Evolutionary conservation across 225 moss, liverwort and hornwort species (phyloP), one percentile per base, ranked within the genome.

Genomic region (Pleurozium schreberi): DNA sequence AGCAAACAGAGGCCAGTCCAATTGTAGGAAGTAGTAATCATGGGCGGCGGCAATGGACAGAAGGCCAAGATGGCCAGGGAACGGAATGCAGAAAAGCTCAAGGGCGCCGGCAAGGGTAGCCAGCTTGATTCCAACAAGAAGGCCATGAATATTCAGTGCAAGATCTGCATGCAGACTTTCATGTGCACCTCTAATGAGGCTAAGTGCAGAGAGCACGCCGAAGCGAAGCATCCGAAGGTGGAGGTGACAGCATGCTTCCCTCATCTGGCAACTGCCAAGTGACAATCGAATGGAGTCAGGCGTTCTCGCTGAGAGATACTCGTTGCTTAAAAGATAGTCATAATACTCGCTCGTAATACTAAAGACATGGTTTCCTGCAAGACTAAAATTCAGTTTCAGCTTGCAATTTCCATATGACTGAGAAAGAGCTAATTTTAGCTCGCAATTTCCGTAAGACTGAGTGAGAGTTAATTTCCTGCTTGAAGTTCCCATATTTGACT

Each of bases 51-150:
- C 71, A 99, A 99, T 90, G 99, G 96, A 84, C 99, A 99, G 92
- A 99, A 99, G 90, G 96, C 99, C 91, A 99, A 97, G 91, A 99
- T 96, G 96, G 99, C 99, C 53, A 95, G 99, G 70, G 99, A 99
- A 92, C 96, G 97, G 86, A 99, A 99, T 66, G 99, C 97, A 34
- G 99, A 96, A 74, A 99, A 97, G 93, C 82, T 94, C 73, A 96
- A 91, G 92, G 91, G 91, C 77, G 92, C 85, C 81, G 94, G 86
- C 93, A 99, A 95, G 89, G 73, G 97, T 59, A 99, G 99, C 89
- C 99, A 99, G 93, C 95, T 99, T 84, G 99, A 97, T 90, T 92
- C 96, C 76, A 99, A 99, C 88, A 99, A 99, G 89, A 97, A 99
- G 94, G 99, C 99, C 87, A 99, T 99, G 99, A 99, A 95, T 74